phyloP scores from a whole-genome alignment of 352 stramenopile genomes.

The Saprolegnia diclina region DNA sequence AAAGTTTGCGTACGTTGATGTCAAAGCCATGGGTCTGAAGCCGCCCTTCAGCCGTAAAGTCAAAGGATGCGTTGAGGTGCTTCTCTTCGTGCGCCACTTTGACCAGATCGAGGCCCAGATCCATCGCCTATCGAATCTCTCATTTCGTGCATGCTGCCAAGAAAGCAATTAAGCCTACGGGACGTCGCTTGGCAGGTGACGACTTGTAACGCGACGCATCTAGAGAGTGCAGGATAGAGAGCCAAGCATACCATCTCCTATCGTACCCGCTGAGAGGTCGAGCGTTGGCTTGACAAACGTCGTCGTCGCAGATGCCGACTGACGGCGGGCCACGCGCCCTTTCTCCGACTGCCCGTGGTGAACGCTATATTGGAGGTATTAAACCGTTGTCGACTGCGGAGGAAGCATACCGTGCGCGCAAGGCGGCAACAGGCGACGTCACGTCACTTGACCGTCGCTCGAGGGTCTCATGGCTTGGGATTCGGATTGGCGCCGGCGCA shows the following conservation, averaged over 20 bases:
- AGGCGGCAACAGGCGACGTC: conserved; percentile 15
- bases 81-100: conserved; percentile 61
- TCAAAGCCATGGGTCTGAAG: conserved; percentile 81
- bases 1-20: conserved; percentile 51
- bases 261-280: conserved; percentile 10
- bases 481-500: conserved; percentile 1
- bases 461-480: background rate
- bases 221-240: conserved; percentile 40
- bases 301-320: background rate
- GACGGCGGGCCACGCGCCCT: conserved; percentile 5
- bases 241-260: conserved; percentile 13
- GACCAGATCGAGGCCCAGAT: conserved; percentile 52
- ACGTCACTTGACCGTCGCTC: conserved; percentile 11
- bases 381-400: background rate
- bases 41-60: conserved; percentile 67
- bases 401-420: conserved; percentile 10
- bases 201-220: background rate
- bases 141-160: background rate
- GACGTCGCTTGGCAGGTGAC: conserved; percentile 27
- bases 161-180: conserved; percentile 29
- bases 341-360: conserved; percentile 22
- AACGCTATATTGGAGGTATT: background rate
- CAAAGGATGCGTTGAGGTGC: conserved; percentile 59
- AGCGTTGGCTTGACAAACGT: conserved; percentile 20
- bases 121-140: background rate